Conservation (phyloP, 495 filamentous ascomycete genomes). For the Neurospora tetrasperma region DNA sequence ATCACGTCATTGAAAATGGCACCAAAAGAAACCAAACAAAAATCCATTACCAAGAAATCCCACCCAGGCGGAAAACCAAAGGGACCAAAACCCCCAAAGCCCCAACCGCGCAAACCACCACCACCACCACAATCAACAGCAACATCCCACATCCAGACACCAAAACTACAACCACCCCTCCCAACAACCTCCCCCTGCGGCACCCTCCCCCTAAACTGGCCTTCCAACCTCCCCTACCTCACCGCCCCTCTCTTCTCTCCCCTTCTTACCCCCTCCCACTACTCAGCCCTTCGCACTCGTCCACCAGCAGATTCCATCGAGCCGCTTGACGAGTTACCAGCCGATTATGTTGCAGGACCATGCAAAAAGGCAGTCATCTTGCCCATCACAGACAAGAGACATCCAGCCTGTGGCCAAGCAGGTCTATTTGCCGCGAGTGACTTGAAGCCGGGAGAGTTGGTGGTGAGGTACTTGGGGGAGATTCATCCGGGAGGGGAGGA, state of each 20-base stretch:
- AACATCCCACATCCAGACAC: neutral
- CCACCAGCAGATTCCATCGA: slow-evolving; percentile 12
- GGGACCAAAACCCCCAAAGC: neutral
- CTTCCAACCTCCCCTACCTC: slow-evolving; percentile 43
- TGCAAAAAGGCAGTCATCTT: slow-evolving; percentile 40
- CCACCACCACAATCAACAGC: neutral
- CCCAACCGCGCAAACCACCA: neutral
- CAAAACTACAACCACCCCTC: neutral
- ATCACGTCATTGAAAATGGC: neutral
- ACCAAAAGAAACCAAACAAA: neutral
- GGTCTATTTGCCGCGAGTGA: slow-evolving; percentile 54
- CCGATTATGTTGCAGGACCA: slow-evolving; percentile 30
- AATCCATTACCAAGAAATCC: neutral
- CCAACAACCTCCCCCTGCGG: neutral
- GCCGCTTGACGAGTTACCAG: slow-evolving; percentile 22
- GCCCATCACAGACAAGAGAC: slow-evolving; percentile 39
- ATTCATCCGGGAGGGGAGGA: slow-evolving; percentile 34
- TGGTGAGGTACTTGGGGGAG: slow-evolving; percentile 57
- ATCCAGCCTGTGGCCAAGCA: slow-evolving; percentile 54
- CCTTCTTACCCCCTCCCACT: slow-evolving; percentile 29
- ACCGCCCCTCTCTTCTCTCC: slow-evolving; percentile 39
- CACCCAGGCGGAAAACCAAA: neutral
- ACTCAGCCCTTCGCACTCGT: slow-evolving; percentile 24
- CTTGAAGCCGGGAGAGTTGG: slow-evolving; percentile 45
- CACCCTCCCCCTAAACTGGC: slow-evolving; percentile 47